A percentile compares a stretch with the other conserved stretches of the same genome.
These are phyloP conservation scores for Suillus bovinus DNA, from an alignment of 768 basidiomycete genomes.

Conservation along the genomic window DNA sequence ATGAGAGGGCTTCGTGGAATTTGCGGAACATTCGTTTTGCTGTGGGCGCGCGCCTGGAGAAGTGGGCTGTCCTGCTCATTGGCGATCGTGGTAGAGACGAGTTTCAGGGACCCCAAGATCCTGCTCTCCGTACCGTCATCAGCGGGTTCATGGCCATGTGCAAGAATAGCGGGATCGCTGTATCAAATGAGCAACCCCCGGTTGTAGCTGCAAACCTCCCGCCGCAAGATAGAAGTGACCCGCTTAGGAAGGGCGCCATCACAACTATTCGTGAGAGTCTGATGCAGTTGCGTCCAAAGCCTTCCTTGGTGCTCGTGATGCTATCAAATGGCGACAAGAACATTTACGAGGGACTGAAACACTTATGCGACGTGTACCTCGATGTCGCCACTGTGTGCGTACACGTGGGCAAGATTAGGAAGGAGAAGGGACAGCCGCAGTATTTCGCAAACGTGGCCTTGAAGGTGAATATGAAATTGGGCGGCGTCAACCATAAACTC, in stretches of 20 bases:
- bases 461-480: slow-evolving; percentile 57
- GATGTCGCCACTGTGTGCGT: slow-evolving; percentile 69
- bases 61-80: slow-evolving; percentile 73
- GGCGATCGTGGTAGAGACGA: slow-evolving; percentile 63
- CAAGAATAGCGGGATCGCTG: slow-evolving; percentile 57
- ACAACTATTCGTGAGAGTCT: slow-evolving; percentile 42
- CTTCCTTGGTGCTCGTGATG: slow-evolving; percentile 46
- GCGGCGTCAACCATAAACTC: slow-evolving; percentile 52
- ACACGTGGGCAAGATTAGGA: slow-evolving; percentile 69
- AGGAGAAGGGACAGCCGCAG: slow-evolving; percentile 55
- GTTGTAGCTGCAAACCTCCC: slow-evolving; percentile 49
- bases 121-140: slow-evolving; percentile 46
- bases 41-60: slow-evolving; percentile 51
- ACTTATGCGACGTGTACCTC: slow-evolving; percentile 50
- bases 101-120: slow-evolving; percentile 55
- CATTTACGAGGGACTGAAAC: slow-evolving; percentile 53
- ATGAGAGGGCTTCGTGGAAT: slow-evolving; percentile 55
- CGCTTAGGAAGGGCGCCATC: slow-evolving; percentile 53
- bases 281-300: slow-evolving; percentile 39
- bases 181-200: slow-evolving; percentile 39
- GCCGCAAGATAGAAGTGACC: slow-evolving; percentile 50
- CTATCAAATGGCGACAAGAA: slow-evolving; percentile 48
- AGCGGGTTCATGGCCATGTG: slow-evolving; percentile 66
- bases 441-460: slow-evolving; percentile 58
- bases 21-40: slow-evolving; percentile 59